phyloP scores from a whole-genome alignment of 1,284 basidiomycete genomes.

The Ceratobasidium sp. region DNA sequence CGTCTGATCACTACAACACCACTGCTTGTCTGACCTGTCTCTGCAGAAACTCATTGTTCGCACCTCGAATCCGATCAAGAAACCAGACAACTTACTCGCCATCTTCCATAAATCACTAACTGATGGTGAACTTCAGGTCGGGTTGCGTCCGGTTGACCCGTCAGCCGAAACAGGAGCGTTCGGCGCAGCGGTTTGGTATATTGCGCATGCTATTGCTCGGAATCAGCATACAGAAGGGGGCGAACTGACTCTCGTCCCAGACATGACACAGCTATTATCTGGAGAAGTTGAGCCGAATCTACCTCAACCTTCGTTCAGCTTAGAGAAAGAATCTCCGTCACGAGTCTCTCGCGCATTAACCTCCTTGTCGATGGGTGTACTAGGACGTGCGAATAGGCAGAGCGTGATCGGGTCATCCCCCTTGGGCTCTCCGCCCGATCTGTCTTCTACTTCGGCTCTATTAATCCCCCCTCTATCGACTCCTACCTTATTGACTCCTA shows the following conservation, averaged over 20 bases:
- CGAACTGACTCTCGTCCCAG: not conserved
- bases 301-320: not conserved
- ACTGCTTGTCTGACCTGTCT: not conserved
- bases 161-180: slow-evolving; percentile 6
- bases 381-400: not conserved
- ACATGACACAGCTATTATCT: not conserved
- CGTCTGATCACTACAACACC: not conserved
- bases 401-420: not conserved
- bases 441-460: not conserved
- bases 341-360: not conserved
- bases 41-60: slow-evolving; percentile 30
- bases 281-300: not conserved
- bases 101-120: slow-evolving; percentile 23
- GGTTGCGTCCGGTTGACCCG: not conserved
- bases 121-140: slow-evolving; percentile 12
- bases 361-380: not conserved
- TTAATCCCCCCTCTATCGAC: not conserved
- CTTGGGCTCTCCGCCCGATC: not conserved
- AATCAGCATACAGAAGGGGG: not conserved
- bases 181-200: slow-evolving; percentile 15
- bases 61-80: slow-evolving; percentile 33
- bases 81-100: slow-evolving; percentile 8
- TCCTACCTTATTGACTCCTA: no score
- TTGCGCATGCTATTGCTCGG: slow-evolving; percentile 5
- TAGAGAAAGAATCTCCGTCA: not conserved